Percentiles rank a stretch among this genome's conserved stretches.
phyloP scores from a whole-genome alignment of 2,329 filamentous ascomycete species.

The Cyphellophora attinorum region DNA sequence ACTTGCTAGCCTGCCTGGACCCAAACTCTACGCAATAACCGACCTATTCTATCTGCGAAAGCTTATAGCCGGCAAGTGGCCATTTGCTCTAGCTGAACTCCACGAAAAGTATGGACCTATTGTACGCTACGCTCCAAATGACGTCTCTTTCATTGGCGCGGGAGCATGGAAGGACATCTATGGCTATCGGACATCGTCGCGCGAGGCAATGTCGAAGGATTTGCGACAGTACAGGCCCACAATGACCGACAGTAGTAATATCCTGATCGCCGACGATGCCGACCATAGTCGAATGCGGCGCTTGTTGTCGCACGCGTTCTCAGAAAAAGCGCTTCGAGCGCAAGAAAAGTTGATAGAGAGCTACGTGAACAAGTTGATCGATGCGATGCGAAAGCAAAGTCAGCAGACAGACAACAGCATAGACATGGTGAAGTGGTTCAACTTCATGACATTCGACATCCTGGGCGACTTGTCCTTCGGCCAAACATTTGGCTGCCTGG shows the following conservation, averaged over 20 bases:
- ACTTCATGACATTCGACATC: slow-evolving; percentile 16
- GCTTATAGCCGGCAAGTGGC: too few relatives aligned
- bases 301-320: slow-evolving; percentile 31
- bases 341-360: slow-evolving; percentile 24
- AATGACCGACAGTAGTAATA: background rate
- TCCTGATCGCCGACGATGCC: slow-evolving; percentile 9
- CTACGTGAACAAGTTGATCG: slow-evolving; percentile 11
- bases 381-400: slow-evolving; percentile 5
- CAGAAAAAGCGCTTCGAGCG: slow-evolving; percentile 29
- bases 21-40: too few relatives aligned
- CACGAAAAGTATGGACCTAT: too few relatives aligned
- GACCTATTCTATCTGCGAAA: too few relatives aligned
- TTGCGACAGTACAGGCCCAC: slow-evolving; percentile 5
- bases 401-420: background rate
- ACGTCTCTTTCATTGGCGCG: slow-evolving; percentile 19
- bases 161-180: slow-evolving; percentile 24
- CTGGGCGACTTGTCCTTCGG: slow-evolving; percentile 24
- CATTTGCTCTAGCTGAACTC: too few relatives aligned
- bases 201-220: too few relatives aligned
- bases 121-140: slow-evolving; percentile 13
- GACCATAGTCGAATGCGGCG: slow-evolving; percentile 22
- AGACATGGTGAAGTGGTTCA: slow-evolving; percentile 13
- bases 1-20: too few relatives aligned
- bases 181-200: too few relatives aligned
- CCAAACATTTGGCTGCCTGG: slow-evolving; percentile 24